These are phyloP conservation scores for Syzygium aqueum DNA, from an alignment of 345 rosid genomes.

Conservation along the genomic window DNA sequence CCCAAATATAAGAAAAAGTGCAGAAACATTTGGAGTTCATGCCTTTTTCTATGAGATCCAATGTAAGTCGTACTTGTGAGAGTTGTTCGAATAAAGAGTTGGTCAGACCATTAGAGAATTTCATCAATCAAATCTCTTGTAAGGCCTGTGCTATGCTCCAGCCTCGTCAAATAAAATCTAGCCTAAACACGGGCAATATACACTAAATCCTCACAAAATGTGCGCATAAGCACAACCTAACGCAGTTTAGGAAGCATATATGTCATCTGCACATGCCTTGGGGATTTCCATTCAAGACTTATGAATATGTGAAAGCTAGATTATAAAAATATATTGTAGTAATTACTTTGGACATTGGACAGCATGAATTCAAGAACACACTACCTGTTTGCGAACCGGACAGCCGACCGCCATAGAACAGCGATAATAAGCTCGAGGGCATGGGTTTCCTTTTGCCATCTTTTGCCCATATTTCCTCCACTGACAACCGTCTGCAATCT, in stretches of 20 bases:
- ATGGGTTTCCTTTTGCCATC: slow-evolving; percentile 62
- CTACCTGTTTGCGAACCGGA: slow-evolving; percentile 50
- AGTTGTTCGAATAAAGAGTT: not conserved
- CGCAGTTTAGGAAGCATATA: not conserved
- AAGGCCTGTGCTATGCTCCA: not conserved
- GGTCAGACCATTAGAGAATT: not conserved
- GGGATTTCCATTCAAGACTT: not conserved
- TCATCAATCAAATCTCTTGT: not conserved
- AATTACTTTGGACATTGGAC: not conserved
- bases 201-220: not conserved
- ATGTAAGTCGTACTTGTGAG: not conserved
- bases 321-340: not conserved
- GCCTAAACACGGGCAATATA: not conserved
- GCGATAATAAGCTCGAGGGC: slow-evolving; percentile 55
- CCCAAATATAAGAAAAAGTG: not conserved
- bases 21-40: not conserved
- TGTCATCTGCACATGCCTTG: not conserved
- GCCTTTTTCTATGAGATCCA: not conserved
- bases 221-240: not conserved
- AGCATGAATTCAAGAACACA: not conserved
- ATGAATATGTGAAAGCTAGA: not conserved
- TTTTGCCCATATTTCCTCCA: slow-evolving; percentile 64
- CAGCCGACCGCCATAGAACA: slow-evolving; percentile 56
- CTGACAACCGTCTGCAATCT: slow-evolving; percentile 58
- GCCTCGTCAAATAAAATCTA: not conserved